Base-by-base conservation (phyloP, 2,329 filamentous ascomycete species). In the Aspergillus alliaceus region DNA sequence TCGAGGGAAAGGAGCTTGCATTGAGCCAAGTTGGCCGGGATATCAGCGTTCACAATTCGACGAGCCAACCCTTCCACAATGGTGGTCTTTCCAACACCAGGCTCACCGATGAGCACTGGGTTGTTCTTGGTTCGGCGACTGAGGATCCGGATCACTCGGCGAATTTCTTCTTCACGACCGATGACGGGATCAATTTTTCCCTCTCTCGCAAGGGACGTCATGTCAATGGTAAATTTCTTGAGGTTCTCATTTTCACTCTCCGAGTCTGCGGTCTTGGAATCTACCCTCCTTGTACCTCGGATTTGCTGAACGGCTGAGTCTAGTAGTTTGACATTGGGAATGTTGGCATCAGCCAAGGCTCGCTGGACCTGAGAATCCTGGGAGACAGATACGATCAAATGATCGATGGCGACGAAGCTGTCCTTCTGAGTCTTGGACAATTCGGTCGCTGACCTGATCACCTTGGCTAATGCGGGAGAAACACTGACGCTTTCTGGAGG, bases 171-270 rank as follows among this genome's bases (percentile, higher is more conserved):
- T 74, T 98, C 93, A 77, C 93, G 86, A 40, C 93, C 93, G 77
- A 98, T 98, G 73, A 98, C 93, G 2, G 93, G 93, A 73, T 98
- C 93, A 57, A 98, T 93, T 78, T 98, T 98, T 73, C 96, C 96
- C 79, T 99, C 95, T 73, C 93, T 85, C 59, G 95, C 95, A 87
- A 97, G 88, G 50, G 90, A 84, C 11, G 95, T 99, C 92, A 99
- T 96, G 77, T 99, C 95, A 69, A 98, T 95, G 56, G 95, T 98
- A 77, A 97, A 99, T 71, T 98, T 99, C 80, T 93, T 91, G 59
- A 99, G 81, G 72, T 96, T 97, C 77, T 99, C 95, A 69, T 93
- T 90, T 69, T 97, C 93, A 69, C 90, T 83, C 76, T 98, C 95
- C 0, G 79, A 87, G 76, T 99, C 95, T 54, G 95, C 95, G 4